phyloP scores from a whole-genome alignment of 2,329 filamentous ascomycete genomes.

The Neofusicoccum cordaticola region DNA sequence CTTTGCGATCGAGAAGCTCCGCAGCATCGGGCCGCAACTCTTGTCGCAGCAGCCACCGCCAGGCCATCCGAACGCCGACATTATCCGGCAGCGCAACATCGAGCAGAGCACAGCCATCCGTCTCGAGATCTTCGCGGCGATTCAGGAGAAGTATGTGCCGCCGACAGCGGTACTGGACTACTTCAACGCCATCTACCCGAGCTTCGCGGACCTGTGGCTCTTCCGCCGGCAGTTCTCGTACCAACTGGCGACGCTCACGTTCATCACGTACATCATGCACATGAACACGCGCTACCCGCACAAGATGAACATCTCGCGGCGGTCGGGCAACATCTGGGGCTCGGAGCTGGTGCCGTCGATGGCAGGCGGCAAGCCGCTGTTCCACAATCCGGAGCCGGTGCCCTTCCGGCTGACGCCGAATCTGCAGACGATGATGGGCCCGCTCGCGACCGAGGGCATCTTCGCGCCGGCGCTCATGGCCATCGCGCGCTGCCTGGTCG shows the following conservation, averaged over 20 bases:
- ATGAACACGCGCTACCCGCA: constrained; percentile 95
- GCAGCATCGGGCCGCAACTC: constrained; percentile 53
- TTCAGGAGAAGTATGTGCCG: constrained; percentile 91
- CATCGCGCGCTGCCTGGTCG: constrained; percentile 88
- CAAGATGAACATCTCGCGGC: constrained; percentile 87
- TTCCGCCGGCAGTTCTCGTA: constrained; percentile 97
- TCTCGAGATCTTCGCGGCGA: constrained; percentile 88
- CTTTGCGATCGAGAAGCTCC: constrained; percentile 92
- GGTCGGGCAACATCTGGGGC: constrained; percentile 91
- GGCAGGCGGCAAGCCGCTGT: constrained; percentile 78
- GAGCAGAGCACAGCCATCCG: constrained; percentile 72
- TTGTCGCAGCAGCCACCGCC: constrained; percentile 26
- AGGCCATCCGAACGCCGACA: constrained; percentile 14
- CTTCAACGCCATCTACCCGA: constrained; percentile 83
- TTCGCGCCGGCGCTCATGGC: constrained; percentile 96
- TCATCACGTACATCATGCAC: constrained; percentile 98
- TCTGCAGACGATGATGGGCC: constrained; percentile 92
- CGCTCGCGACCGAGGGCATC: constrained; percentile 91
- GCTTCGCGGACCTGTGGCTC: constrained; percentile 93
- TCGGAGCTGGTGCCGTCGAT: constrained; percentile 91
- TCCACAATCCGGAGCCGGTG: constrained; percentile 92
- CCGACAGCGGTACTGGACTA: constrained; percentile 79
- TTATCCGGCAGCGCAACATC: constrained; percentile 54
- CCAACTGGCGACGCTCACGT: constrained; percentile 89
- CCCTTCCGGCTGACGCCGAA: constrained; percentile 97